Conservation (phyloP, 169 alveolate species). For the Plasmodium gonderi region DNA sequence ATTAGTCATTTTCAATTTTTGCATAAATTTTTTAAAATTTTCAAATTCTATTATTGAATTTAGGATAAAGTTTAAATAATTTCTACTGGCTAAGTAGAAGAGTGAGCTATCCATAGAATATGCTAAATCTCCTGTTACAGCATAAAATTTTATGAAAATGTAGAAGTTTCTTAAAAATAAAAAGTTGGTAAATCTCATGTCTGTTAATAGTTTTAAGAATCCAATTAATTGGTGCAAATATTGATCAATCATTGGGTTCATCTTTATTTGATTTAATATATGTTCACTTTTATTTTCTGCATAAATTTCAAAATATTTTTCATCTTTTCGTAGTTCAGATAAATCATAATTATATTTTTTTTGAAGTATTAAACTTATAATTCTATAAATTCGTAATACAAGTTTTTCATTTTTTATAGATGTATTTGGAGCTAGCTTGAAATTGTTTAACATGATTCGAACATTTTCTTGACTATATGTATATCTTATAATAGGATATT, state of each 20-base stretch:
- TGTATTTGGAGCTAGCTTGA: conserved; percentile 42
- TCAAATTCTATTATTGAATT: conserved; percentile 67
- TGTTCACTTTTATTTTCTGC: conserved; percentile 3
- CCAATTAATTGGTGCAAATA: conserved; percentile 61
- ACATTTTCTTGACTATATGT: background rate
- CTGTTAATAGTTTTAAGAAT: conserved; percentile 63
- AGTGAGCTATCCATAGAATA: conserved; percentile 29
- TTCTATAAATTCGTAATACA: conserved; percentile 9
- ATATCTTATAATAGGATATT: conserved; percentile 22
- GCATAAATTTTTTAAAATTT: conserved; percentile 27
- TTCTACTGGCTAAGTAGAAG: conserved; percentile 20
- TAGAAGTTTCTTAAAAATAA: conserved; percentile 55
- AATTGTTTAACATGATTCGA: conserved; percentile 25
- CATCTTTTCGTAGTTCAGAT: background rate
- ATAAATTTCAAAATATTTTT: background rate
- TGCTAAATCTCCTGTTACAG: conserved; percentile 55
- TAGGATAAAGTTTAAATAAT: conserved; percentile 55
- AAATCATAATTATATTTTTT: conserved; percentile 32
- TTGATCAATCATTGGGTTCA: background rate
- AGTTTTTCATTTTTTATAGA: conserved; percentile 13
- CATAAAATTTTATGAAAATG: conserved; percentile 41
- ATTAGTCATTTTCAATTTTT: background rate
- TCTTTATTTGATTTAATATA: conserved; percentile 3
- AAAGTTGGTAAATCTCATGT: conserved; percentile 69
- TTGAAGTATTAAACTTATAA: conserved; percentile 8